A percentile compares a stretch with the other conserved stretches of the same genome.
Conservation (phyloP, 768 basidiomycete species). For the Hebeloma cylindrosporum region DNA sequence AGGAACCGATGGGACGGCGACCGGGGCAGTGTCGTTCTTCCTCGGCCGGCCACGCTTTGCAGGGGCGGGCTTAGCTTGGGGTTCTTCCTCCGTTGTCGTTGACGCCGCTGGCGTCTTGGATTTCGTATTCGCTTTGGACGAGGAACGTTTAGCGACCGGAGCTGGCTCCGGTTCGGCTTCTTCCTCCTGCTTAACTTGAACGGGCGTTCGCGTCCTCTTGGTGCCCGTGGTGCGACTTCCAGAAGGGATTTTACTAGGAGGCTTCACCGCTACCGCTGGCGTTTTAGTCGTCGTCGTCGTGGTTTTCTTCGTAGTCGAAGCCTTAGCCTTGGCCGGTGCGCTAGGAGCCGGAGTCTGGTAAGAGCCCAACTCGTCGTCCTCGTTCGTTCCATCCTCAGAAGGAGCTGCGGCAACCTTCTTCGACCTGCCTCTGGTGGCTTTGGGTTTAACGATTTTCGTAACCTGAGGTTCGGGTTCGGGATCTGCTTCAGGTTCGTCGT, state of each 20-base stretch:
- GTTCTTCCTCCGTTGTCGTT: conserved; percentile 2
- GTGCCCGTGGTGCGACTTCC: too few relatives aligned
- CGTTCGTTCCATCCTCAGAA: conserved; percentile 5
- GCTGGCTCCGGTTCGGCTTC: conserved; percentile 15
- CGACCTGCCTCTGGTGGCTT: conserved; percentile 18
- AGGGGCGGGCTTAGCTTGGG: conserved; percentile 11
- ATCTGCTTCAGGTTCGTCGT: conserved; percentile 11
- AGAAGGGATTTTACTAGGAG: too few relatives aligned
- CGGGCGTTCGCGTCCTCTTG: neutral
- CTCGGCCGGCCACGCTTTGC: conserved; percentile 27
- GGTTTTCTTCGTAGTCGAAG: conserved; percentile 7
- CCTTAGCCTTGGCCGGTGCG: neutral
- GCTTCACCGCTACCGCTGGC: neutral
- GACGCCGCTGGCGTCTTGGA: conserved; percentile 17
- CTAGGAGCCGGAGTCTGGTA: conserved; percentile 1
- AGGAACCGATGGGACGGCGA: conserved; percentile 19
- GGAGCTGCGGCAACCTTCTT: conserved; percentile 12
- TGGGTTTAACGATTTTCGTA: too few relatives aligned
- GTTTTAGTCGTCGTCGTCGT: neutral
- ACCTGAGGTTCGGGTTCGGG: conserved; percentile 14
- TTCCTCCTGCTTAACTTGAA: conserved; percentile 14
- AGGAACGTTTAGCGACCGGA: conserved; percentile 9
- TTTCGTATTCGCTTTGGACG: conserved; percentile 6
- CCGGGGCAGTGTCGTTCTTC: conserved; percentile 37
- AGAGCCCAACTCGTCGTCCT: conserved; percentile 10